Conservation (phyloP, 75 land plant genomes). For the Picea sitchensis region DNA sequence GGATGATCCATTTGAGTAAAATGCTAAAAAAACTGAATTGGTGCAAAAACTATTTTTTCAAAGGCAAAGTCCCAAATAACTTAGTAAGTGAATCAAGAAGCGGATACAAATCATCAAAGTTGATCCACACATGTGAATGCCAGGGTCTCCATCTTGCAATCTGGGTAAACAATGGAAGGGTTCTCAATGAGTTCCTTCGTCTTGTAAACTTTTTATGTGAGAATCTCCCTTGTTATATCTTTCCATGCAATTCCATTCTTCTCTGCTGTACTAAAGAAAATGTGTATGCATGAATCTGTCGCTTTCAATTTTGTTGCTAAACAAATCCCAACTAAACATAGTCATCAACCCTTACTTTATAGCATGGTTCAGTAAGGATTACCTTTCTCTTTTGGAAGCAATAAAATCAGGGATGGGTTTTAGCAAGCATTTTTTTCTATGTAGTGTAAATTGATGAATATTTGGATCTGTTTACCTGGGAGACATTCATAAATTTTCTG, state of each 20-base stretch:
- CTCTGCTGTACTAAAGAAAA: constrained; percentile 75
- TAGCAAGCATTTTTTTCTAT: background rate
- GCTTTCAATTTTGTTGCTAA: background rate
- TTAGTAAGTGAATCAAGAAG: background rate
- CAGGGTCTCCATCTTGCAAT: constrained; percentile 47
- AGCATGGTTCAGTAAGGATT: background rate
- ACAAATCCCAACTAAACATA: background rate
- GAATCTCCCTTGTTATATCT: constrained; percentile 59
- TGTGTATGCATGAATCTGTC: background rate
- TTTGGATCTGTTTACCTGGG: too few species aligned
- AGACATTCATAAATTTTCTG: too few species aligned
- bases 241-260: constrained; percentile 83
- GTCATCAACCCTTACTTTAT: background rate
- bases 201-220: constrained; percentile 72
- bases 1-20: background rate
- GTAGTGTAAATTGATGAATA: background rate
- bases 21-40: background rate
- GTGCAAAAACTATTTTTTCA: background rate
- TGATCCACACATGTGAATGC: constrained; percentile 2
- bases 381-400: background rate
- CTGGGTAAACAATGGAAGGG: constrained; percentile 70
- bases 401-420: background rate
- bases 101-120: background rate
- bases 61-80: background rate
- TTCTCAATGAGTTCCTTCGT: constrained; percentile 64